Conservation (phyloP, 108 stramenopile genomes). For the Chaetoceros muelleri region DNA sequence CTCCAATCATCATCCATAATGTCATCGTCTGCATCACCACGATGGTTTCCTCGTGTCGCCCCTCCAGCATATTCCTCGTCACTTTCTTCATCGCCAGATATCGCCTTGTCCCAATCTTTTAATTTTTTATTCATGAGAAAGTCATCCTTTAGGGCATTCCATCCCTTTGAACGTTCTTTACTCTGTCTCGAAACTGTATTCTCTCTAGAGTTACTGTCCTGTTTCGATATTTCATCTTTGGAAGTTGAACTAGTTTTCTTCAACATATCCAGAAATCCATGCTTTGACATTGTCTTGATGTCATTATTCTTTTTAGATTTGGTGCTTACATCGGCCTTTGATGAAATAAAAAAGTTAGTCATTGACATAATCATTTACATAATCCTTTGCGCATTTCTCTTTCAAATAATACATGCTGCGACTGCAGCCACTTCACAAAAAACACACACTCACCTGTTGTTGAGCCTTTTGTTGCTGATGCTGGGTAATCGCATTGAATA, state of each 20-base stretch:
- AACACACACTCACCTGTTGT: neutral
- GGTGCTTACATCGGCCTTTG: conserved; percentile 8
- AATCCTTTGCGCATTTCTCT: too few species aligned
- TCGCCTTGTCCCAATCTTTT: conserved; percentile 72
- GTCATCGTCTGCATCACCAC: neutral
- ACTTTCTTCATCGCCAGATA: conserved; percentile 44
- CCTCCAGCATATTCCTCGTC: conserved; percentile 7
- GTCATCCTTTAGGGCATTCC: conserved; percentile 81
- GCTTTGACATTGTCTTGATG: conserved; percentile 40
- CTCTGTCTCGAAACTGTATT: conserved; percentile 3
- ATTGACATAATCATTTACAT: neutral
- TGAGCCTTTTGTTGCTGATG: conserved; percentile 46
- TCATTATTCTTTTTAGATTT: conserved; percentile 11
- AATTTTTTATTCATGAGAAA: conserved; percentile 59
- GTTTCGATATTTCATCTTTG: conserved; percentile 3
- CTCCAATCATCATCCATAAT: neutral
- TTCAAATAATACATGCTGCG: too few species aligned
- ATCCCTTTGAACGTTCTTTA: conserved; percentile 15
- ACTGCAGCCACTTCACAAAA: too few species aligned
- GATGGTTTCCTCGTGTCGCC: neutral
- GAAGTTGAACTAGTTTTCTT: conserved; percentile 42
- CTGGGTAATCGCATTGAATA: conserved; percentile 83
- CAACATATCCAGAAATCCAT: conserved; percentile 72
- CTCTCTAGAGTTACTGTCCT: neutral
- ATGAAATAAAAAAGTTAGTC: neutral